phyloP scores from a whole-genome alignment of 371 early-diverging fungal species.

The Capniomyces stellatus region DNA sequence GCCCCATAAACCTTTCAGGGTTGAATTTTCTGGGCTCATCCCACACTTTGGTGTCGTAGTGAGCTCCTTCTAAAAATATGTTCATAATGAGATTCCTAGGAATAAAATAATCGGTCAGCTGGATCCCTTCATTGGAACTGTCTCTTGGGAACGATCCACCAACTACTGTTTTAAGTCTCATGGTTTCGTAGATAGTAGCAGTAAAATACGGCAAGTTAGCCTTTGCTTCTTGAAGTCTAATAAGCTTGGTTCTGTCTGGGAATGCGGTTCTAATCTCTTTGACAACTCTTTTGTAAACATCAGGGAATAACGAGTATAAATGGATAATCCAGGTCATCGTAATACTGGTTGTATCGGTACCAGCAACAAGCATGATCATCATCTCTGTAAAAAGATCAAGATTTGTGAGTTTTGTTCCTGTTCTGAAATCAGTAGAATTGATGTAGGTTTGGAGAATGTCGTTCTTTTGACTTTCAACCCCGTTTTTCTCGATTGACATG shows the following conservation, averaged over 20 bases:
- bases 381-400: constrained; percentile 8
- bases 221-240: constrained; percentile 10
- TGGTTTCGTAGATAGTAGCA: constrained; percentile 21
- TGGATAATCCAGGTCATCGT: constrained; percentile 18
- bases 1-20: constrained; percentile 3
- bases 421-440: constrained; percentile 9
- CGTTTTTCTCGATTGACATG: background rate
- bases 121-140: constrained; percentile 13
- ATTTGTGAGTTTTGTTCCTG: constrained; percentile 4
- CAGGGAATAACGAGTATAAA: constrained; percentile 10
- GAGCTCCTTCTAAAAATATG: background rate
- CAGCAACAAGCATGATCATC: constrained; percentile 11
- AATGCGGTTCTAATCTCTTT: constrained; percentile 11
- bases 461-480: background rate
- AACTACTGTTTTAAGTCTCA: constrained; percentile 16
- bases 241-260: constrained; percentile 2
- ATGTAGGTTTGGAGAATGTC: constrained; percentile 18
- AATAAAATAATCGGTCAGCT: constrained; percentile 3
- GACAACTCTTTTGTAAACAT: constrained; percentile 5
- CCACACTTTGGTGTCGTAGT: constrained; percentile 4
- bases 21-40: constrained; percentile 4
- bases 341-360: constrained; percentile 22
- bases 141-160: constrained; percentile 12
- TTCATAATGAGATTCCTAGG: background rate
- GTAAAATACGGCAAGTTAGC: constrained; percentile 16